Conservation (phyloP, 768 basidiomycete species). For the Suillus clintonianus region DNA sequence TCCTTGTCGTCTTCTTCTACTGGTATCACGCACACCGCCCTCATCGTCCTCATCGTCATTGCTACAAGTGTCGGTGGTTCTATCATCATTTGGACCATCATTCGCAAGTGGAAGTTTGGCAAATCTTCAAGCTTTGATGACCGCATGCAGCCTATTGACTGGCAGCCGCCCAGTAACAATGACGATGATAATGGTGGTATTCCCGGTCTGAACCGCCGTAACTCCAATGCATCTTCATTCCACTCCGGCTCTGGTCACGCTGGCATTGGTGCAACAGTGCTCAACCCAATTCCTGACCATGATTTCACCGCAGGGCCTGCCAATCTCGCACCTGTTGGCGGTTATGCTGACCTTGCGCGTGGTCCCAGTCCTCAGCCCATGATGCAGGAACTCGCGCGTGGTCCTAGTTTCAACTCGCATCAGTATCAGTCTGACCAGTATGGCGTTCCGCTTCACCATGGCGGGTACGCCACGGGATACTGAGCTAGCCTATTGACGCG, state of each 20-base stretch:
- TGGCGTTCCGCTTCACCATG: slow-evolving; percentile 63
- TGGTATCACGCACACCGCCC: slow-evolving; percentile 43
- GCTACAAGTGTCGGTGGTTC: slow-evolving; percentile 68
- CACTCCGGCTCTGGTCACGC: slow-evolving; percentile 48
- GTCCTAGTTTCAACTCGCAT: slow-evolving; percentile 45
- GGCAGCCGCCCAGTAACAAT: slow-evolving; percentile 66
- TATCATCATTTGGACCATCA: slow-evolving; percentile 82
- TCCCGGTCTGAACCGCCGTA: slow-evolving; percentile 48
- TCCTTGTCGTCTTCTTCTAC: slow-evolving; percentile 27
- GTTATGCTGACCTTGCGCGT: slow-evolving; percentile 81
- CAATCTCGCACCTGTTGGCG: slow-evolving; percentile 66
- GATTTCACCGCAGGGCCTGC: slow-evolving; percentile 72
- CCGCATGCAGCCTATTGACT: slow-evolving; percentile 86
- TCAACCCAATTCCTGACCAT: slow-evolving; percentile 63
- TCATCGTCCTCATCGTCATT: slow-evolving; percentile 69
- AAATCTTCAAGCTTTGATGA: slow-evolving; percentile 80
- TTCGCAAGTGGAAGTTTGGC: slow-evolving; percentile 91
- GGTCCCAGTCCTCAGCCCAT: slow-evolving; percentile 69
- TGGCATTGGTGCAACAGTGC: slow-evolving; percentile 22
- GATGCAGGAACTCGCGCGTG: slow-evolving; percentile 42
- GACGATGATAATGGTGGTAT: slow-evolving; percentile 45
- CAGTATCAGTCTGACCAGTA: slow-evolving; percentile 52
- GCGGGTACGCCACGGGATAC: slow-evolving; percentile 26
- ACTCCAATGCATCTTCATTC: slow-evolving; percentile 71
- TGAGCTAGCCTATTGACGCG: not conserved